phyloP scores from a whole-genome alignment of 257 asterid genomes.

The Scutellaria minor region DNA sequence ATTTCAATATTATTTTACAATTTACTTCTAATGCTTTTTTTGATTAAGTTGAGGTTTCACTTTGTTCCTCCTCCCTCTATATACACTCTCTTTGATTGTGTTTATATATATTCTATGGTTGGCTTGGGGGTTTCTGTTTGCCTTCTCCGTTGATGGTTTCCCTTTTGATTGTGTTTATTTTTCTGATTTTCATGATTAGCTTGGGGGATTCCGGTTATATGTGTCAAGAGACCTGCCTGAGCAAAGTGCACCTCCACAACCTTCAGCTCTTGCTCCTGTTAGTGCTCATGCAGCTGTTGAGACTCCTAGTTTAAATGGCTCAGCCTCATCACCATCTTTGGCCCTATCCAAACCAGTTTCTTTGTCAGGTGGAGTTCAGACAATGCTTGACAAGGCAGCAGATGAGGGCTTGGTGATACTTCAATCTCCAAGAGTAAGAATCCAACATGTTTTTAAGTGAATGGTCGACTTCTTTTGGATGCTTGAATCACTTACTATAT shows the following conservation, averaged over 20 bases:
- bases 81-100: too few species aligned
- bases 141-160: slow-evolving; percentile 20
- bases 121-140: slow-evolving; percentile 62
- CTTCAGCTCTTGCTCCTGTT: slow-evolving; percentile 58
- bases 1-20: background rate
- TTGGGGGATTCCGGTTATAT: slow-evolving; percentile 68
- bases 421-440: slow-evolving; percentile 78
- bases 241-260: slow-evolving; percentile 50
- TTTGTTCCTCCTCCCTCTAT: background rate
- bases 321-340: slow-evolving; percentile 67
- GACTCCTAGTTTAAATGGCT: slow-evolving; percentile 61
- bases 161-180: slow-evolving; percentile 20
- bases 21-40: background rate
- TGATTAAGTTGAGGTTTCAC: background rate
- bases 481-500: slow-evolving; percentile 25
- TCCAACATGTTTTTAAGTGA: slow-evolving; percentile 4
- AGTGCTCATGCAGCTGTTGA: slow-evolving; percentile 46
- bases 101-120: slow-evolving; percentile 7
- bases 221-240: slow-evolving; percentile 60
- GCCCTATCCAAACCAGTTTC: slow-evolving; percentile 57
- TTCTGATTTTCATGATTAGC: slow-evolving; percentile 46
- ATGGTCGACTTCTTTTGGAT: slow-evolving; percentile 1
- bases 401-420: slow-evolving; percentile 80
- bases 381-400: slow-evolving; percentile 60
- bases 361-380: slow-evolving; percentile 50